Base-by-base conservation (phyloP, 2,329 filamentous ascomycete species). In the Phialocephala subalpina region DNA sequence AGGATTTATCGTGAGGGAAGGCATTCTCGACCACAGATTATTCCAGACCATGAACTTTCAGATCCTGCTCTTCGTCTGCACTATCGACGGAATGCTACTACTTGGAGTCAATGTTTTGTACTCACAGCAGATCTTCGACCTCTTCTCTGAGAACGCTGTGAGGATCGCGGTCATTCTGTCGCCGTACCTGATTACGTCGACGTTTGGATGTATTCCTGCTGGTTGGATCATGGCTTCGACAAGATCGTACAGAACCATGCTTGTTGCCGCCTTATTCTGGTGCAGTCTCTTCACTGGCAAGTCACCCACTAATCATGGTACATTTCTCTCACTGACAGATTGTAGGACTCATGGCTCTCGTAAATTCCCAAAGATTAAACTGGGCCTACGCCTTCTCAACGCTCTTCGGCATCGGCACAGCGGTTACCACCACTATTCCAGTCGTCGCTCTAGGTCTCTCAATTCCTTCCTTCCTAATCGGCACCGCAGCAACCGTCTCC, bases 11-110 rank as follows among this genome's bases (percentile, higher is more conserved):
- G 63, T 70, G 9, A 70, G 64, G n/a, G 67, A 67, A 18, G 70
- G 70, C 14, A 70, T 72, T 35, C 47, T 71, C 22, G 67, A 71
- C 33, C 69, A 71, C 59, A 64, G 68, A 25, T 36, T 72, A n/a
- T 70, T 70, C 55, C 62, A 63, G 22, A 63, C 40, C 16, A 45
- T 67, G 27, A 71, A 71, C 49, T 70, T 71, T 45, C 69, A 64
- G 16, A 68, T 71, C 55, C 40, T 69, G 33, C 62, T 69, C 8
- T 68, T 68, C 25, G 67, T 71, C 27, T 68, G 65, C 35, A 63
- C 60, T 12, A 67, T 71, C 33, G 69, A 69, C 33, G 67, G 69
- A 1, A 69, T 71, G 69, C 65, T 71, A 3, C 64, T 71, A 25
- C 64, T 69, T 14, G 69, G 69, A 2, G 69, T 69, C 9, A 71